Evolutionary conservation across 1,139 yeast genomes (phyloP), one percentile per base, ranked within the genome.

Genomic region (Kurtzmaniella quercitrusa): DNA sequence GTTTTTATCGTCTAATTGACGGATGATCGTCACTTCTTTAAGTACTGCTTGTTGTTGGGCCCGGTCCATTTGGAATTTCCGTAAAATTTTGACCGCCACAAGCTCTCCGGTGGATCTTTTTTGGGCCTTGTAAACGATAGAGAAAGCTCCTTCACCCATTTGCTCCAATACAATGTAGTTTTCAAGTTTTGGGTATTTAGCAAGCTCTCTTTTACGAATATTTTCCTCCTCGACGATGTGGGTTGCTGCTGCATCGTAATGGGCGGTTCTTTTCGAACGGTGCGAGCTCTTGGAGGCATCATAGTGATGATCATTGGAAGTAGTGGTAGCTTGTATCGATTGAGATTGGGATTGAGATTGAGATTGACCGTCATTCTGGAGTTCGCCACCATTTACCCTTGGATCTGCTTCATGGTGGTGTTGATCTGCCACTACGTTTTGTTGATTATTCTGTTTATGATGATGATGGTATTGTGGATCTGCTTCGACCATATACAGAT

Each of bases 121-220:
- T 38, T 58, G 59, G 4, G 96, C 97, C 56, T 85, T 85, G 60
- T 82, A 82, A 2, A 89, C 96, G 41, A 86, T 82, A 16, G 94
- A 90, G 62, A 93, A 93, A 0, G 98, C 94, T 8, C 98, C 98
- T 62, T 91, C 95, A 2, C 98, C 96, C 46, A 89, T 74, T 57
- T 83, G 82, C 43, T 81, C 82, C 39, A 80, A 63, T 25, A 82
- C 73, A 40, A 70, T 69, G 56, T 86, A 88, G 47, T 66, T 62
- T 5, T 70, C 68, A 46, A 72, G 62, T 38, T 63, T 62, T 3
- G 77, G 79, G 50, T 77, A 81, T 41, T 66, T 60, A 61, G 57
- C 56, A 54, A 62, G 44, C 59, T 60, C 46, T 60, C 62, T 52
- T 60, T 62, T 53, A 63, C 62, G 60, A 34, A 59, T 62, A 34